Evolutionary conservation across 352 stramenopile genomes (phyloP), one percentile per base, ranked within the genome.

Genomic region (Pythium brassicae): DNA sequence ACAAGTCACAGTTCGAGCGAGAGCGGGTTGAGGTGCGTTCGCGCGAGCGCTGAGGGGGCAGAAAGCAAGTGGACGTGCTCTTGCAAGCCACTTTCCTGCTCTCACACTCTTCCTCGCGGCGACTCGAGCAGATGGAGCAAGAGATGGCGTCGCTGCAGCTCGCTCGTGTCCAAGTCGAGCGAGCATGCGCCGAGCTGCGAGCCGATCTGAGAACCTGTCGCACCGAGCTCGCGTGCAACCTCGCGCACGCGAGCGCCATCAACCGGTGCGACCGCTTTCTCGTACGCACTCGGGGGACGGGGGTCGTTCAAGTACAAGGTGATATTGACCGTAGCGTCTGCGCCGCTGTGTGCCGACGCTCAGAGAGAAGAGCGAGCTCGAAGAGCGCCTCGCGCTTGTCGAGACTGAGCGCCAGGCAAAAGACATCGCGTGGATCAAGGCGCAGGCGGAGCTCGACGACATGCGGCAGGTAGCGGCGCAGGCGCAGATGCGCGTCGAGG

Each of bases 211-310:
- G 78, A 3, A 74, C 72, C n/a, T 82, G 68, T 19, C 69, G 76
- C 22, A 72, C 55, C 22, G 78, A 89, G 39, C 57, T 89, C 23
- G 66, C 71, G 2, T 89, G 75, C 47, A 68, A 85, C 35, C 46
- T 80, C 20, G 75, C 78, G 2, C 66, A 69, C 9, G 62, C 67
- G 3, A 74, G 75, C 0, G 67, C 57, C 25, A 66, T 86, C 45
- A 69, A 80, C 52, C 71, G 78, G 78, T 88, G 20, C 42, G 42
- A n/a, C n/a, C n/a, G n/a, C n/a, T n/a, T n/a, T n/a, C n/a, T n/a
- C n/a, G n/a, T n/a, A n/a, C n/a, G n/a, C n/a, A n/a, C n/a, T n/a
- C n/a, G n/a, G n/a, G n/a, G n/a, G n/a, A n/a, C n/a, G n/a, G n/a
- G n/a, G n/a, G n/a, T n/a, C n/a, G n/a, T n/a, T n/a, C n/a, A n/a